Percentiles rank a stretch among this genome's conserved stretches.
phyloP scores from a whole-genome alignment of 2,329 filamentous ascomycete species.

The Trichoderma aggressivum region DNA sequence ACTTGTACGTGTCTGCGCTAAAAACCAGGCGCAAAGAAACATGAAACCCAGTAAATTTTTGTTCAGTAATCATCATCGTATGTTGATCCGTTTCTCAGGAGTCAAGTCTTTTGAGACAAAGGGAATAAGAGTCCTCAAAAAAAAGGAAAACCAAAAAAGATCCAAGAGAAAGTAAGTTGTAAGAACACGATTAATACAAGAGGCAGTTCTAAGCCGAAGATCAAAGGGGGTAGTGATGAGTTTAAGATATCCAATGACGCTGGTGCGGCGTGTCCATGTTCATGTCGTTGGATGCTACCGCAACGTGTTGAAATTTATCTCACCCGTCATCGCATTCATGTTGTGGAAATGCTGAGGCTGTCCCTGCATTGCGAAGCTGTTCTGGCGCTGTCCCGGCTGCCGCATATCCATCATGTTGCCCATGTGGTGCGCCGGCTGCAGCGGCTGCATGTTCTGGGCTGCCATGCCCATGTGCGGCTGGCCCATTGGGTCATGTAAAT shows the following conservation, averaged over 20 bases:
- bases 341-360: conserved; percentile 45
- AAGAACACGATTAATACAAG: conserved; percentile 2
- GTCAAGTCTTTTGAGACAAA: conserved; percentile 9
- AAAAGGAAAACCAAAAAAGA: background rate
- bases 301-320: conserved; percentile 28
- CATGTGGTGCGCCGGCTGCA: conserved; percentile 31
- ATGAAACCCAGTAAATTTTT: background rate
- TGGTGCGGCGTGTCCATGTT: background rate
- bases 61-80: conserved; percentile 15
- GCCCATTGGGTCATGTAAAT: conserved; percentile 29
- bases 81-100: background rate
- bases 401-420: conserved; percentile 29
- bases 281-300: conserved; percentile 2
- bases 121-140: background rate
- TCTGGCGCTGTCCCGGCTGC: conserved; percentile 30
- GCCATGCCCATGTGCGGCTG: conserved; percentile 29
- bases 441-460: conserved; percentile 26
- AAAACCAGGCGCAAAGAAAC: background rate
- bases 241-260: no score
- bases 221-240: background rate
- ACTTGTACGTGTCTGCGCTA: background rate
- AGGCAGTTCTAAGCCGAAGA: background rate
- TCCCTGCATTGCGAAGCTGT: conserved; percentile 32
- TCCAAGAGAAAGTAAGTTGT: background rate
- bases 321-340: conserved; percentile 30